Base-by-base conservation (phyloP, 257 asterid species). In the Thymus mandschuricus region DNA sequence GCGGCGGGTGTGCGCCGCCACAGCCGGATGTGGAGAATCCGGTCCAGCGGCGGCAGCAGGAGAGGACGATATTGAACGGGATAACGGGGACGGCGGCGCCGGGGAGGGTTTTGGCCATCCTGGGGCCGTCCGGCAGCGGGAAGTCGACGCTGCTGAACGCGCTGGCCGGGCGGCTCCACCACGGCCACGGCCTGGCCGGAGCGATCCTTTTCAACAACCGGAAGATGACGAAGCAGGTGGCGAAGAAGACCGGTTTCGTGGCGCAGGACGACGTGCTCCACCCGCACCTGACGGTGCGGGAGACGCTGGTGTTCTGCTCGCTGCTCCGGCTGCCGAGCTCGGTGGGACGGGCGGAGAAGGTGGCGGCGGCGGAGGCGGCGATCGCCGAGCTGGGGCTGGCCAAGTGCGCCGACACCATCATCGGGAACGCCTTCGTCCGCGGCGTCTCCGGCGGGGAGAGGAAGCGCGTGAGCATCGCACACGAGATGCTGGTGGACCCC, bases 111-210 rank as follows among this genome's bases (percentile, higher is more conserved):
- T 80, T 93, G 5, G 96, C 97, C 77, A 64, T 93, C n/a, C 94
- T 93, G 1, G 98, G 98, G 1, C 98, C 98, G 1, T 93, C 98
- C 12, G 98, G 97, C 8, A 90, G 98, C 65, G 98, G 98, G 2
- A 93, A 93, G 72, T 93, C 98, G 30, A 93, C 98, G 66, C 85
- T 92, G 11, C 78, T 92, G 0, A 92, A 90, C 81, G 87, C 96
- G 2, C 81, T 92, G 0, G 91, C 93, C 34, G 98, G 98, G 8
- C 85, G 98, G 0, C 76, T 88, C 68, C 90, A 81, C 73, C 87
- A 80, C 46, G 81, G 86, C 6, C 79, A 80, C 59, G 80, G 79
- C 21, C 79, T 90, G 45, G 70, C 85, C 67, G 98, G 98, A 29
- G 66, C 88, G 5, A 83, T 92, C 33, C 84, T 87, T 5, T 92